A percentile compares a stretch with the other conserved stretches of the same genome.
Evolutionary conservation across 176 grass and related monocot genomes (phyloP).

Genomic region (Triticum turgidum): DNA sequence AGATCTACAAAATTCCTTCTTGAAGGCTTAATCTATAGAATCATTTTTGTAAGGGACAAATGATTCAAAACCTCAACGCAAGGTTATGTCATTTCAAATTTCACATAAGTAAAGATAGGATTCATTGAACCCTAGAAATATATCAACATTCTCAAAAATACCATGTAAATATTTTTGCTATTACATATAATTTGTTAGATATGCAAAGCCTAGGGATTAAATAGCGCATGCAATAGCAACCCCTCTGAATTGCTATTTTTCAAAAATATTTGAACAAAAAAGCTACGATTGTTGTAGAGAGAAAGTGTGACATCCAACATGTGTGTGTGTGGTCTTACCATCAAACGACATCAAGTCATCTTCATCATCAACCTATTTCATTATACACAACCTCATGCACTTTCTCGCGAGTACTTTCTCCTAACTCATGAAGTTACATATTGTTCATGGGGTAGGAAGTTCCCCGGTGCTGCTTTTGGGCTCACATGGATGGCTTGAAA

Average conservation of each 20-base stretch:
- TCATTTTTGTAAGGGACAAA: neutral
- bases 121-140: neutral
- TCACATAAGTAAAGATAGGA: neutral
- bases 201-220: neutral
- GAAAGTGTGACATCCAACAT: too few relatives aligned
- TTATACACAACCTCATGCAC: too few relatives aligned
- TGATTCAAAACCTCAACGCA: neutral
- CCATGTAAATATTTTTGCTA: neutral
- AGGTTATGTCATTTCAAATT: neutral
- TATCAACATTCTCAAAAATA: neutral
- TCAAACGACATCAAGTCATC: neutral
- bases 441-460: neutral
- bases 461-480: neutral
- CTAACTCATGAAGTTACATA: neutral
- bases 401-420: too few relatives aligned
- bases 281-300: too few relatives aligned
- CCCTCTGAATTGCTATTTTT: too few relatives aligned
- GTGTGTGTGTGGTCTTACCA: neutral
- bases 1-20: neutral
- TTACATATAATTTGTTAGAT: neutral
- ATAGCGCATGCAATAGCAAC: neutral
- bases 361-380: neutral
- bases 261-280: neutral
- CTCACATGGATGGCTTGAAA: neutral
- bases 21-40: neutral